Base-by-base conservation (phyloP, 2,329 filamentous ascomycete species). In the Xylariaceae sp. region DNA sequence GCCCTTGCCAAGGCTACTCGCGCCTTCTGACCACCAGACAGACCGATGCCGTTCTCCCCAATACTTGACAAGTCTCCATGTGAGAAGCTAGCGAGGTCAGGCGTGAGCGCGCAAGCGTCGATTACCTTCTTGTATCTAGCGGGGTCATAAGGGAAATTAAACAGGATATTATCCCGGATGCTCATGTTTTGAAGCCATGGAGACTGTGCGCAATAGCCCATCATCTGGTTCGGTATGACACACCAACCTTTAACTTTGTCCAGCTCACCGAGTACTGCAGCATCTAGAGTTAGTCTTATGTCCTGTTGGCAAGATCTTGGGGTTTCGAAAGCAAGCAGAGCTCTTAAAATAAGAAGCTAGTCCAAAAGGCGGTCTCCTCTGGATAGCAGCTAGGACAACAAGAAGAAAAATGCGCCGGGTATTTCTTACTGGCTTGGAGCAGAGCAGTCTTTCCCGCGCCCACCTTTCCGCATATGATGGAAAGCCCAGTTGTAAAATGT, bases 101-200 rank as follows among this genome's bases (percentile, higher is more conserved):
- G 78, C 0, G 76, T 70, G 4, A 88, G 74, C 1, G 83, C 83
- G 64, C 85, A 88, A 0, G 86, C 84, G 23, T 87, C 79, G 0
- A 90, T 70, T 0, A 87, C 85, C 46, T 80, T 76, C 14, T 81
- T 76, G 67, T 90, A 90, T 21, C 85, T 75, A 6, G 64, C 60
- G 9, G 78, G 73, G 56, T 88, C 83, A 41, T 82, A 84, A 0
- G 74, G 71, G 28, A 80, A 76, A n/a, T 84, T 84, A 56, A 88
- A 88, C 2, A 87, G 66, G 14, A 88, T 87, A 63, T 88, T 88
- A 12, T 88, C 82, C 2, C 82, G 79, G 44, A 88, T 84, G 2
- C 82, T 87, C 76, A 86, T 87, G 70, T 83, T 87, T 69, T 88
- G 85, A 4, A 88, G 73, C 85, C 85, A 88, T 0, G 86, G 83